Percentiles rank a stretch among this genome's conserved stretches.
Conservation (phyloP, 2,329 filamentous ascomycete species). For the Aureobasidium musti region DNA sequence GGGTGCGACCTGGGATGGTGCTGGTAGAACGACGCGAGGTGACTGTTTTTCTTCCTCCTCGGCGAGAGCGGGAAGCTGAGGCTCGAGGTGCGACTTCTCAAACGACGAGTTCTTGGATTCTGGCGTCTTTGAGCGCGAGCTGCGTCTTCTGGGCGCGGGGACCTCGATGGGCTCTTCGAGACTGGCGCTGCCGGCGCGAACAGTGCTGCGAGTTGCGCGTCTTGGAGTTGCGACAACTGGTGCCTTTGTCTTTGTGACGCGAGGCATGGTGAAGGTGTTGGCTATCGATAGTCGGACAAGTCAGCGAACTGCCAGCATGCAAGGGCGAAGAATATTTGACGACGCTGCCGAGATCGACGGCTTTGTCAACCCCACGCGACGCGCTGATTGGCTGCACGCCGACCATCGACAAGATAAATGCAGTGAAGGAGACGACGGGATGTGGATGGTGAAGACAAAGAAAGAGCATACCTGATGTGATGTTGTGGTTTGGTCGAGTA, state of each 20-base stretch:
- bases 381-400: slow-evolving; percentile 19
- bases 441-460: neutral
- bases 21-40: neutral
- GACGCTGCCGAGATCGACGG: neutral
- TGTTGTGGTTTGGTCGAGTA: neutral
- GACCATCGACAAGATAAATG: slow-evolving; percentile 21
- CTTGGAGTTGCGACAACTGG: neutral
- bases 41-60: slow-evolving; percentile 10
- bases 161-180: slow-evolving; percentile 15
- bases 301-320: slow-evolving; percentile 18
- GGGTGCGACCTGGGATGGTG: slow-evolving; percentile 11
- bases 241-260: slow-evolving; percentile 11
- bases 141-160: neutral
- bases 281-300: slow-evolving; percentile 21
- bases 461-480: neutral
- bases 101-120: slow-evolving; percentile 19
- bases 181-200: slow-evolving; percentile 11
- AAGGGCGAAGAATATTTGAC: slow-evolving; percentile 22
- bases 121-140: slow-evolving; percentile 19
- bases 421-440: neutral
- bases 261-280: slow-evolving; percentile 18
- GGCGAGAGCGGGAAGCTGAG: slow-evolving; percentile 5
- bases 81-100: slow-evolving; percentile 12
- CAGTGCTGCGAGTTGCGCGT: slow-evolving; percentile 8
- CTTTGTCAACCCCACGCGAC: slow-evolving; percentile 5